Evolutionary conservation across 2,329 filamentous ascomycete genomes (phyloP), one percentile per base, ranked within the genome.

Genomic region (Talaromyces sp.): DNA sequence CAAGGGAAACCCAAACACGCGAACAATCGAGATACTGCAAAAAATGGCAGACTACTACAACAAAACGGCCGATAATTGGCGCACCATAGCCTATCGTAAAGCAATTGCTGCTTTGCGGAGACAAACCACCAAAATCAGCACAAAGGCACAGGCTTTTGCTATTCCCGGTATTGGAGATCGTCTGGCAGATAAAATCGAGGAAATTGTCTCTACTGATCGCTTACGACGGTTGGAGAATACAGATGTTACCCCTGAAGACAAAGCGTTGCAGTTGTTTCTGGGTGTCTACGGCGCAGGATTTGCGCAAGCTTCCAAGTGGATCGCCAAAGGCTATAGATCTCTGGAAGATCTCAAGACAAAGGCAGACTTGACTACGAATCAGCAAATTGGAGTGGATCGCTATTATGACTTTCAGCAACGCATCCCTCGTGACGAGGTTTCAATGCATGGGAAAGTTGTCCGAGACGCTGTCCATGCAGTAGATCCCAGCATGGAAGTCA

Each of bases 141-240:
- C 88, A 0, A 86, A 84, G 62, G 82, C 86, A 55, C 83, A 96
- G 72, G 93, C 93, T 0, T 77, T 82, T 11, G 73, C 76, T 1
- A 80, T 97, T 0, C 85, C 86, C 0, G 84, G 82, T 62, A 86
- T 97, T 39, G 93, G 93, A 8, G 69, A 80, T 11, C 84, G 90
- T 1, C 78, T 97, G 1, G 92, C 92, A 0, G 80, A 84, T 28
- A 96, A 96, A 73, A 95, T 98, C 65, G 91, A 95, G 68, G 93
- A 97, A 71, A 96, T 97, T 51, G 90, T 86, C 2, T 81, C 82
- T 44, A 96, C 91, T 0, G 84, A 91, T 68, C 81, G 82, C 28
- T 82, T 97, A 0, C 84, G 84, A 49, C 84, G 88, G 42, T 81
- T 97, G 0, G 89, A 96, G 36, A 85, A 88, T 67, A 85, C 89